Evolutionary conservation across 495 filamentous ascomycete species (phyloP).

Genomic region (Gamarada debralockiae): DNA sequence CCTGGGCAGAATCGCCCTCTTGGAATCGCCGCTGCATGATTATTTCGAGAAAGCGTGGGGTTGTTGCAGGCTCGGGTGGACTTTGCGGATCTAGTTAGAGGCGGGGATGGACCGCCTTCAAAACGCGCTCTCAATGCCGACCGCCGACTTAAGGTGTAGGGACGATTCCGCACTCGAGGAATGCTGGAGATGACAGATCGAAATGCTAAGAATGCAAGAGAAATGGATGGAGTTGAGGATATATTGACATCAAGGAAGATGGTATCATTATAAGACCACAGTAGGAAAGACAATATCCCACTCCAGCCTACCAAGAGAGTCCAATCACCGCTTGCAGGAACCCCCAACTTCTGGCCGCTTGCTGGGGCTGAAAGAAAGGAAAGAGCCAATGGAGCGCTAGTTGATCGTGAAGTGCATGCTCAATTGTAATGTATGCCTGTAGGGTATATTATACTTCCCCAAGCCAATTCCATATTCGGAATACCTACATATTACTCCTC

Average conservation of each 20-base stretch:
- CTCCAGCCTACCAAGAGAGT: background rate
- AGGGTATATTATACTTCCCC: background rate
- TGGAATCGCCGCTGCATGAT: background rate
- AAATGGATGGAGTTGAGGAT: no score
- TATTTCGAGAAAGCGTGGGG: constrained; percentile 5
- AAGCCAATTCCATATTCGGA: background rate
- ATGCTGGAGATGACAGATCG: background rate
- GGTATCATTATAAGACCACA: background rate
- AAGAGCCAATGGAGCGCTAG: constrained; percentile 9
- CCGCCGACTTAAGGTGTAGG: no score
- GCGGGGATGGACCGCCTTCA: constrained; percentile 1
- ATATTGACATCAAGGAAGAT: no score
- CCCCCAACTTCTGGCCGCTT: background rate
- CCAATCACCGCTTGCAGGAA: background rate
- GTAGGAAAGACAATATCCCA: background rate
- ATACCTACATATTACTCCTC: background rate
- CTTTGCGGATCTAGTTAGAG: background rate
- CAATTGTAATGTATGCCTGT: constrained; percentile 3
- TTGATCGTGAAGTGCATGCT: background rate
- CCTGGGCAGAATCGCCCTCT: background rate
- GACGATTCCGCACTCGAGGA: background rate
- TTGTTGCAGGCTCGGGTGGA: constrained; percentile 4
- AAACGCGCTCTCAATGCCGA: background rate
- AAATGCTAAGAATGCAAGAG: no score
- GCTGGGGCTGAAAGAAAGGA: background rate